Evolutionary conservation across 2,329 filamentous ascomycete genomes (phyloP).

Genomic region (Bimuria novae-zelandiae): DNA sequence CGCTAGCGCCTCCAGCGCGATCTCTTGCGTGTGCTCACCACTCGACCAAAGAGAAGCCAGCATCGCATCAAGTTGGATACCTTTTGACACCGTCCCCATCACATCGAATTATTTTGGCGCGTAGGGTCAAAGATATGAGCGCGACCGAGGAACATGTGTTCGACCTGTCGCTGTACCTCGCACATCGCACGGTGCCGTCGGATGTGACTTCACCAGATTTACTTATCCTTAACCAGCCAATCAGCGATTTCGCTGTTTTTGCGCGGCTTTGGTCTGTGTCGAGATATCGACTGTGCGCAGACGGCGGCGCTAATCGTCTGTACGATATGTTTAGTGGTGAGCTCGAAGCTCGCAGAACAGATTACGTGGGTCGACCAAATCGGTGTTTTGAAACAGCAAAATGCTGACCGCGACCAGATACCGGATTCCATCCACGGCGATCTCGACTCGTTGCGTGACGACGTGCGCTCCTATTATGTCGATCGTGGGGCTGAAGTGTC

Average conservation of each 20-base stretch:
- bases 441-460: conserved; percentile 76
- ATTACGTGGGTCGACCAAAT: conserved; percentile 40
- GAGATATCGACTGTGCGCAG: conserved; percentile 75
- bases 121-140: conserved; percentile 17
- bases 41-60: conserved; percentile 3
- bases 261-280: conserved; percentile 57
- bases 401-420: conserved; percentile 30
- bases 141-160: conserved; percentile 20
- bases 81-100: not conserved
- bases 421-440: conserved; percentile 80
- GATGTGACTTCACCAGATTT: conserved; percentile 38
- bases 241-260: conserved; percentile 55
- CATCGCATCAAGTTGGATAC: conserved; percentile 1
- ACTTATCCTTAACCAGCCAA: conserved; percentile 52
- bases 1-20: not conserved
- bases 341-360: conserved; percentile 22
- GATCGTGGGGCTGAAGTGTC: conserved; percentile 65
- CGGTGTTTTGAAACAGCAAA: conserved; percentile 14
- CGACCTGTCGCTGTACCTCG: conserved; percentile 35
- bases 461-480: conserved; percentile 69
- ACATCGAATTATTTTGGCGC: not conserved
- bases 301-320: conserved; percentile 86
- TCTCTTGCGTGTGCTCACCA: not conserved
- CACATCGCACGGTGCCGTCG: conserved; percentile 21
- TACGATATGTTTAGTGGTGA: conserved; percentile 53